Evolutionary conservation across 2,329 filamentous ascomycete species (phyloP), one percentile per base, ranked within the genome.

Genomic region (Penicillium aurantiogriseum): DNA sequence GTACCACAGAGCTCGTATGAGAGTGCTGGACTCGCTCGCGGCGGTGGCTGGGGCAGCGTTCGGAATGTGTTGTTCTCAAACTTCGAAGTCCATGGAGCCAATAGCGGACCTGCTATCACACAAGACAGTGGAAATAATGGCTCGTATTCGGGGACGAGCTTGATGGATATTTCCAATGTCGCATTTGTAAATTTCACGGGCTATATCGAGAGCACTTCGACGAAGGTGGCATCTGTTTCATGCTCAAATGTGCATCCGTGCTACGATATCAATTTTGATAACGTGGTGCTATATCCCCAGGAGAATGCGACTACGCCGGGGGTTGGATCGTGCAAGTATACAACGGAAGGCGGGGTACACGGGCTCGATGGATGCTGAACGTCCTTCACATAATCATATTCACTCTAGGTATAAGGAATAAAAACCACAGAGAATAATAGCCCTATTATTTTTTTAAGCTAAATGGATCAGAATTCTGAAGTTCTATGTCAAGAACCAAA

Each of bases 31-130:
- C 67, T 76, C 36, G 80, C 82, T 4, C 74, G 79, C 5, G 82
- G 82, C 11, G 81, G 77, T 15, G 82, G 82, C 19, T 83, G 81
- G 79, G 83, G 83, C n/a, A 71, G 68, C 4, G 77, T 85, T 4
- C 69, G 72, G 15, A 82, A 84, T 61, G 70, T 85, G 8, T 64
- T 77, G 1, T 82, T 85, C 59, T 72, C 75, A 19, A 83, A 84
- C 59, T 83, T 85, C 62, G 60, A 76, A 13, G 63, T 84, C 15
- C 61, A 78, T 10, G 82, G 80, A 11, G 36, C 81, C 1, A 73
- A 75, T 15, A 63, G 68, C 15, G 79, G 78, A 0, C 73, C 77
- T 0, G 63, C 64, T 2, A 82, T 85, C 54, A 78, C 68, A 0
- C 76, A 85, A 63, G 74, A 80, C 52, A 79, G 64, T 44, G 81